Evolutionary conservation across 2,329 filamentous ascomycete genomes (phyloP).

Genomic region (Monilinia laxa): DNA sequence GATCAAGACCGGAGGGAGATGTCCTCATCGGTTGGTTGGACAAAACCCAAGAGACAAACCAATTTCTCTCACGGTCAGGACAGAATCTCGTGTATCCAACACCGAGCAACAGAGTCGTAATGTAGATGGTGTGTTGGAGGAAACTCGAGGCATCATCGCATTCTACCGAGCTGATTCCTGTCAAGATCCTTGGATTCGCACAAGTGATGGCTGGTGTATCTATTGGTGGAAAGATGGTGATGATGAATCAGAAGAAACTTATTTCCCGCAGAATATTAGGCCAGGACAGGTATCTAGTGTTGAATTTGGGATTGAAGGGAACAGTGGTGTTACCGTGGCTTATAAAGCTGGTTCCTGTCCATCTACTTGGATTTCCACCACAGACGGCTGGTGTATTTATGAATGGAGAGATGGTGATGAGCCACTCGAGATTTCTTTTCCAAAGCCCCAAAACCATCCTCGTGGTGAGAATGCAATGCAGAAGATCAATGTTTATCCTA

Average conservation of each 20-base stretch:
- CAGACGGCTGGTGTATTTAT: not conserved
- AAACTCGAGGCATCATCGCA: not conserved
- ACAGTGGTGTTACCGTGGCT: not conserved
- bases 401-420: not conserved
- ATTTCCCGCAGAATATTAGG: not conserved
- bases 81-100: not conserved
- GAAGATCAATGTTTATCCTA: not conserved
- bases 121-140: not conserved
- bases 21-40: not conserved
- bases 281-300: not conserved
- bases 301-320: not conserved
- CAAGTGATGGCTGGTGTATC: conserved; percentile 8
- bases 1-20: not conserved
- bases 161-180: not conserved
- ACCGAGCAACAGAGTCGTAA: not conserved
- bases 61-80: conserved; percentile 1
- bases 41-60: conserved; percentile 2
- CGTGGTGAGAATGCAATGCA: not conserved
- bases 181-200: not conserved
- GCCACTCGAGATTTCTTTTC: not conserved
- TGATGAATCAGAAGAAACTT: not conserved
- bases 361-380: not conserved
- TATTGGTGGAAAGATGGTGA: not conserved
- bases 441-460: not conserved
- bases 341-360: not conserved